Base-by-base conservation (phyloP, 169 alveolate species). In the Plasmodium vinckei region DNA sequence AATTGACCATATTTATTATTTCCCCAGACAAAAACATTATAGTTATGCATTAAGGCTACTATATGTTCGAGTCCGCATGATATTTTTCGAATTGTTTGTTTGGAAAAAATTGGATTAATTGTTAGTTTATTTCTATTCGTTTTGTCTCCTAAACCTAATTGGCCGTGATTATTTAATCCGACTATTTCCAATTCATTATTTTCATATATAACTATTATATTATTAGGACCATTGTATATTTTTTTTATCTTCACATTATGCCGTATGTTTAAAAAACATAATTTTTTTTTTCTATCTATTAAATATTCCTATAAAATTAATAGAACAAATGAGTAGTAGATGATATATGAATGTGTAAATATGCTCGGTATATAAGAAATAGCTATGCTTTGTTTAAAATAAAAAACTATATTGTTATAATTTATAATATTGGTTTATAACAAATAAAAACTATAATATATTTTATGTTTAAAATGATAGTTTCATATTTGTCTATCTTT, bases 11-110 rank as follows among this genome's bases (percentile, higher is more conserved):
- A 94, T 19, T 95, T 88, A 68, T 98, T 96, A 59, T 97, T 97
- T 25, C 99, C 99, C 99, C 99, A 97, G 13, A 98, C 92, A 93
- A 93, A 97, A 39, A 98, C 95, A 33, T 93, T 72, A 3, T 99
- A 99, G 72, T 95, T 94, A 12, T 92, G 96, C 61, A 95, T 91
- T 65, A 93, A 72, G 89, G 94, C 96, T 92, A 97, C 54, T 5
- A 95, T 92, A 91, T 96, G 98, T 65, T 95, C 95, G 46, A 93
- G 72, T 64, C 99, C 99, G 72, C 98, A 96, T 4, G 97, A 95
- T 56, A 97, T 93, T 71, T 87, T 94, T 49, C 65, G 51, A 49
- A 94, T 87, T 70, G 92, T 89, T 39, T 93, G 92, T 63, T 90
- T 91, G 56, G 94, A 94, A 17, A 84, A 46, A 39, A 68, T 84